Evolutionary conservation across 2,329 filamentous ascomycete genomes (phyloP), one percentile per base, ranked within the genome.

Genomic region (Hypoxylon sp.): DNA sequence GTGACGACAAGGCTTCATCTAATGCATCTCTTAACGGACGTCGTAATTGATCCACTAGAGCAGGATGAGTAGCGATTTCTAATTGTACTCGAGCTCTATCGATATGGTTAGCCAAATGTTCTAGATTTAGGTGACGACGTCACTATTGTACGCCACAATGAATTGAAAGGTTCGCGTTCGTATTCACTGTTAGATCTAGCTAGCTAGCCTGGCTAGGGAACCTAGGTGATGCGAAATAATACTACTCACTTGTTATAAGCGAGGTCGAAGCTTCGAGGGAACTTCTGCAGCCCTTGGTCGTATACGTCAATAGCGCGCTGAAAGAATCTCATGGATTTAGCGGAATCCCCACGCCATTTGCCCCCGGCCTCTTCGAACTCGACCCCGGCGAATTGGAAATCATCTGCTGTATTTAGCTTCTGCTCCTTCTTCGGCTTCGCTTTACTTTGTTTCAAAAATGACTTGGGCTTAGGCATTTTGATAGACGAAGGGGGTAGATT

Each of bases 281-380:
- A 89, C 65, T 82, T 87, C 52, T 81, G 80, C 32, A 93, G 75
- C 11, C 89, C 91, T 58, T 87, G 84, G 68, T 89, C 85, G 74
- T 93, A 93, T 48, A 84, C 83, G 56, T 91, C 85, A 57, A 92
- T 85, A 11, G 91, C 91, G 67, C 89, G 83, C 69, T 88, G 83
- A 75, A 87, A 89, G 71, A 88, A 88, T 50, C 82, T 75, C 56
- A 80, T 72, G 0, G 81, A 81, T 75, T 93, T 93, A 52, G 83
- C 86, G 19, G 89, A 85, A 76, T 93, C 91, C 21, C 91, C 91
- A 53, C 90, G 84, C 88, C 90, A 92, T 84, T 93, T 93, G 68
- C 91, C 90, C 5, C 89, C 91, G 4, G 88, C 88, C 77, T 92
- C 89, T 79, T 93, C 91, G 65, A 89, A 84, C 32, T 90, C 86